Percentiles rank a stretch among this genome's conserved stretches.
phyloP scores from a whole-genome alignment of 345 rosid species.

The Citropsis articulata region DNA sequence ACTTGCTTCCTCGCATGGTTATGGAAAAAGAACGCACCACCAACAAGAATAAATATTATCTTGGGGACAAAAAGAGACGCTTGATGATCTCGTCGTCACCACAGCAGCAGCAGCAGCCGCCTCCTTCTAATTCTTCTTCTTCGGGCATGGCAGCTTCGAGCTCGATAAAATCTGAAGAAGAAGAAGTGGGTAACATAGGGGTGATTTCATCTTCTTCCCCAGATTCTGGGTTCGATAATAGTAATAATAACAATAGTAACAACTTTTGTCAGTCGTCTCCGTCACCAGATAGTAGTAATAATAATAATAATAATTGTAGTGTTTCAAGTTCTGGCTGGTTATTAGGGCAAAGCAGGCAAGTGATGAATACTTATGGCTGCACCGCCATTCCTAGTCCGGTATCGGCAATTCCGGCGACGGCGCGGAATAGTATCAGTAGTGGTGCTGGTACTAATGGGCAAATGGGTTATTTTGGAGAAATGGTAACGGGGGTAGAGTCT shows the following conservation, averaged over 20 bases:
- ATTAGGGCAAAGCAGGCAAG: slow-evolving; percentile 11
- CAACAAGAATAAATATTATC: slow-evolving; percentile 1
- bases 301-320: not conserved
- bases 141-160: slow-evolving; percentile 41
- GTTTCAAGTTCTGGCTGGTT: slow-evolving; percentile 24
- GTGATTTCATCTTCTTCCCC: slow-evolving; percentile 40
- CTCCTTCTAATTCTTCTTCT: slow-evolving; percentile 22
- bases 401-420: not conserved
- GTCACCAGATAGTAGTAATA: slow-evolving; percentile 33
- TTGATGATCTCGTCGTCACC: slow-evolving; percentile 31
- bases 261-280: slow-evolving; percentile 21
- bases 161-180: slow-evolving; percentile 56
- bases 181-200: slow-evolving; percentile 35
- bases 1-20: slow-evolving; percentile 65
- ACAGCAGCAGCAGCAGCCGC: not conserved
- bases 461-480: slow-evolving; percentile 38
- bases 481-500: slow-evolving; percentile 39
- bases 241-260: not conserved
- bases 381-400: not conserved
- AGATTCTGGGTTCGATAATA: slow-evolving; percentile 28
- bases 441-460: slow-evolving; percentile 17
- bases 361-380: slow-evolving; percentile 7
- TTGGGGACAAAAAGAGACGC: slow-evolving; percentile 50
- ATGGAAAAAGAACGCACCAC: slow-evolving; percentile 45
- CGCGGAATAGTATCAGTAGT: not conserved